These are phyloP conservation scores for Linum trigynum DNA, from an alignment of 345 rosid species.

Conservation along the genomic window DNA sequence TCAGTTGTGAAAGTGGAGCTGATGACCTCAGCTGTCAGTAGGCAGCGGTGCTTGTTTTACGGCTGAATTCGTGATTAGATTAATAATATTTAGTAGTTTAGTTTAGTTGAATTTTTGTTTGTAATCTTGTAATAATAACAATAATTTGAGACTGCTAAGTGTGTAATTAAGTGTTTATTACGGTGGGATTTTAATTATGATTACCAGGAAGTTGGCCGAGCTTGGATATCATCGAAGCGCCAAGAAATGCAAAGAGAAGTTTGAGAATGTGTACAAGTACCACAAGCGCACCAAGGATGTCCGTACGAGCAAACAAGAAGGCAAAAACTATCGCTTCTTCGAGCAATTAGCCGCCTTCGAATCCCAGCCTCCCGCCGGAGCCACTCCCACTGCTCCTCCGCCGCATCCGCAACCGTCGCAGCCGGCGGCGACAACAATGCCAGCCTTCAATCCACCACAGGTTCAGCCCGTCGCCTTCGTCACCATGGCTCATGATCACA, in stretches of 20 bases:
- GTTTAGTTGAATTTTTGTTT: not conserved
- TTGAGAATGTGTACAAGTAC: conserved; percentile 91
- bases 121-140: not conserved
- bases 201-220: conserved; percentile 69
- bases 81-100: not conserved
- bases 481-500: not conserved
- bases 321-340: conserved; percentile 77
- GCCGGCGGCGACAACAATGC: not conserved
- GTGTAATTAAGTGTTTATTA: not conserved
- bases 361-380: not conserved
- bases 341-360: conserved; percentile 73
- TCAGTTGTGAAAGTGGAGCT: not conserved
- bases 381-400: not conserved
- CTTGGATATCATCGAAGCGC: conserved; percentile 68
- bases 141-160: too few relatives aligned
- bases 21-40: not conserved
- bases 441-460: not conserved
- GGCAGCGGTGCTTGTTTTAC: conserved; percentile 4
- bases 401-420: not conserved
- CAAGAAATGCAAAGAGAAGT: conserved; percentile 88
- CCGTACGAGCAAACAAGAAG: conserved; percentile 75
- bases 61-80: conserved; percentile 4
- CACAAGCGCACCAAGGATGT: conserved; percentile 87
- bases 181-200: not conserved
- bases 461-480: not conserved